Percentiles rank a stretch among this genome's conserved stretches.
phyloP scores from a whole-genome alignment of 192 early-diverging fungal genomes.

The Coemansia sp. region DNA sequence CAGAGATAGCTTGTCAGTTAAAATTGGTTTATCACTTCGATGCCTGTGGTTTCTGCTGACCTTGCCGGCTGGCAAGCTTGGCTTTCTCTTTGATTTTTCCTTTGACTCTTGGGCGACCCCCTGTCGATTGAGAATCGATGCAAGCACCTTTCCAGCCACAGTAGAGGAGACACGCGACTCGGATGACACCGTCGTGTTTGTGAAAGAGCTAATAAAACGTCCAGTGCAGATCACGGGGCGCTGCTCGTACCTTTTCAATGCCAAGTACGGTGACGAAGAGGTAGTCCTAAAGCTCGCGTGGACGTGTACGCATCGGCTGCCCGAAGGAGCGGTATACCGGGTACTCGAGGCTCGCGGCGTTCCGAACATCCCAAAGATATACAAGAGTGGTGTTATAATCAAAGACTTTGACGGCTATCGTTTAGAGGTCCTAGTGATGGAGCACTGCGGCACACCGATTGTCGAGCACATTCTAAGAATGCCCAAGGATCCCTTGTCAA shows the following conservation, averaged over 20 bases:
- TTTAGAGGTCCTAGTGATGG: slow-evolving; percentile 16
- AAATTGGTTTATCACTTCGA: background rate
- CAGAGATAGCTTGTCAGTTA: background rate
- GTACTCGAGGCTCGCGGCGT: background rate
- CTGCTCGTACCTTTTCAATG: background rate
- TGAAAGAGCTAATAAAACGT: background rate
- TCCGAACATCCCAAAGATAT: slow-evolving; percentile 11
- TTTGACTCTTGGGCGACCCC: background rate
- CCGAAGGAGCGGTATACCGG: slow-evolving; percentile 21
- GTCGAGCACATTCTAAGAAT: background rate
- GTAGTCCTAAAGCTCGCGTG: slow-evolving; percentile 22
- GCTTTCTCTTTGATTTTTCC: background rate
- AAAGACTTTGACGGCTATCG: slow-evolving; percentile 16
- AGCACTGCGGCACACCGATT: slow-evolving; percentile 15
- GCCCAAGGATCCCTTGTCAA: background rate
- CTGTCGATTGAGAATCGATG: background rate
- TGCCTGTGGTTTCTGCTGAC: background rate
- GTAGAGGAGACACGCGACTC: background rate
- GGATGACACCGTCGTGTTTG: background rate
- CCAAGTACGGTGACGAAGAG: background rate
- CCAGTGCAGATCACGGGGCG: background rate
- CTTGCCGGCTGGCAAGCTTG: background rate
- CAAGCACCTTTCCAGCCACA: background rate
- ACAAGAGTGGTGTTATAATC: slow-evolving; percentile 9
- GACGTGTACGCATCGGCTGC: background rate